A percentile compares a stretch with the other conserved stretches of the same genome.
Evolutionary conservation across 768 basidiomycete genomes (phyloP).

Genomic region (Collybiopsis luxurians): DNA sequence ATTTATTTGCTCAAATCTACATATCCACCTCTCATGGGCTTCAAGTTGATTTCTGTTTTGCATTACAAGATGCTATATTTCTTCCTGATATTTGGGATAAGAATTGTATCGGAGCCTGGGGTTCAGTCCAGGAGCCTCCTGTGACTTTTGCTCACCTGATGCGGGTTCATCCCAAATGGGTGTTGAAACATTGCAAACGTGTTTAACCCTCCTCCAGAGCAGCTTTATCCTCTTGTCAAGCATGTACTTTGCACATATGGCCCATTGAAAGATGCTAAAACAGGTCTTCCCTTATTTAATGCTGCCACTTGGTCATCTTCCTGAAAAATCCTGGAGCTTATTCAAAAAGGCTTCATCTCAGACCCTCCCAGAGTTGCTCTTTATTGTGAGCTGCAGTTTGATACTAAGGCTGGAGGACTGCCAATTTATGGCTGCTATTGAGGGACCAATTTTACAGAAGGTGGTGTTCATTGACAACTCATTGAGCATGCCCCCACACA

Average conservation of each 20-base stretch:
- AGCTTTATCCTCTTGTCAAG: conserved; percentile 22
- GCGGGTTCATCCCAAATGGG: conserved; percentile 18
- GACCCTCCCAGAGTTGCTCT: too few species aligned
- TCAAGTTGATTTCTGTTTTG: conserved; percentile 16
- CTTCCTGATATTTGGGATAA: conserved; percentile 20
- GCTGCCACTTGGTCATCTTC: conserved; percentile 25
- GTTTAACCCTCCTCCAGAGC: conserved; percentile 30
- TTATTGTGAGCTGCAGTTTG: too few species aligned
- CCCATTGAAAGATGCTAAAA: conserved; percentile 28
- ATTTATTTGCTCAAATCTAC: conserved; percentile 25
- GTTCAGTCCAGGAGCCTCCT: conserved; percentile 23
- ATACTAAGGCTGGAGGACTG: too few species aligned
- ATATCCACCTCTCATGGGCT: conserved; percentile 22
- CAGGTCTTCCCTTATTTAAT: conserved; percentile 27
- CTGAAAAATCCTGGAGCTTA: conserved; percentile 16
- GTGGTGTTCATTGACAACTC: too few species aligned
- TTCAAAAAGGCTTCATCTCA: too few species aligned
- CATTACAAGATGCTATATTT: conserved; percentile 24
- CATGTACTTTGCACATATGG: conserved; percentile 29
- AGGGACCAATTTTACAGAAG: too few species aligned
- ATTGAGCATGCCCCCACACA: too few species aligned
- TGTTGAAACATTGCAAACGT: conserved; percentile 22
- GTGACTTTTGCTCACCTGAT: conserved; percentile 10
- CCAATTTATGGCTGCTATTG: too few species aligned
- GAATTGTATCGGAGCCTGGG: conserved; percentile 19